Evolutionary conservation across 257 asterid species (phyloP).

Genomic region (Solanum appendiculatum): DNA sequence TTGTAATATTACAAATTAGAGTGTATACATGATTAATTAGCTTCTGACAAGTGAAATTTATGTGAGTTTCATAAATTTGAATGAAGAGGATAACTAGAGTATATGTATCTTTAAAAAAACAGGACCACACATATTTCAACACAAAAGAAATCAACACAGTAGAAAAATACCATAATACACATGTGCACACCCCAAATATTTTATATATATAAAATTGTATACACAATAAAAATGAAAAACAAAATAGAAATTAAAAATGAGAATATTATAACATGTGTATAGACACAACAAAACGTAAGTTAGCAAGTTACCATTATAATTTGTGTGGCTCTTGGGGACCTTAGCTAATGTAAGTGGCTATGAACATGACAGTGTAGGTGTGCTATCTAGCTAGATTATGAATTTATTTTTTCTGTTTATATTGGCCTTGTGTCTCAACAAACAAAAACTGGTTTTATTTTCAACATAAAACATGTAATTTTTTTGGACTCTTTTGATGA

Average conservation of each 20-base stretch:
- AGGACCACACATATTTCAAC: background rate
- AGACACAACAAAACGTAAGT: background rate
- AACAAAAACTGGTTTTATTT: background rate
- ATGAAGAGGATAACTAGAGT: background rate
- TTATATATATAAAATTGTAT: background rate
- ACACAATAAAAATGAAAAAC: background rate
- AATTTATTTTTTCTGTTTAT: background rate
- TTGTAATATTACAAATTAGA: too few species aligned
- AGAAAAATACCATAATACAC: background rate
- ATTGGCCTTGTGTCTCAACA: background rate
- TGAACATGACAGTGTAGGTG: background rate
- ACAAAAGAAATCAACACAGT: background rate
- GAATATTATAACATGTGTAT: background rate
- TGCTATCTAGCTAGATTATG: background rate
- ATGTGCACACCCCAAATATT: background rate
- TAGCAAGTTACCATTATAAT: background rate
- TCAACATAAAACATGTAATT: background rate
- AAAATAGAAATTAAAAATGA: background rate
- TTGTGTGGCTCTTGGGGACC: background rate
- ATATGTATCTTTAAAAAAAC: background rate
- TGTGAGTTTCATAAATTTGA: too few species aligned
- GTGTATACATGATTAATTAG: too few species aligned
- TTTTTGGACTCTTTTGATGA: background rate
- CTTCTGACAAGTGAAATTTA: too few species aligned
- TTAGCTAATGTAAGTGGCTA: background rate